These are phyloP conservation scores for Phytophthora parvispora DNA, from an alignment of 352 stramenopile species.

Conservation along the genomic window DNA sequence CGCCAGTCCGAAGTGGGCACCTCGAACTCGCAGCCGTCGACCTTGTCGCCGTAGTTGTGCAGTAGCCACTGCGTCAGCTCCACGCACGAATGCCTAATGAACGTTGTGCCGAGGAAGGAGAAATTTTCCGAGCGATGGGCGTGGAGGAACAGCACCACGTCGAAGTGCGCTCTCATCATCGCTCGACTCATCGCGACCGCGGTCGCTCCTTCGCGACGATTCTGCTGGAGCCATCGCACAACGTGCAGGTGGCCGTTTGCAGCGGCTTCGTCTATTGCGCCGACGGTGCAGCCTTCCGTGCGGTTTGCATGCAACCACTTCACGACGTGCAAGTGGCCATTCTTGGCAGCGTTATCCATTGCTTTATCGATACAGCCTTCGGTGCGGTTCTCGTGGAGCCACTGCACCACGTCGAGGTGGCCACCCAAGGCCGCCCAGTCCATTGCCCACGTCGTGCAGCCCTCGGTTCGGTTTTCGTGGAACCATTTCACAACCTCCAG, in stretches of 20 bases:
- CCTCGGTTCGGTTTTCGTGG: conserved; percentile 16
- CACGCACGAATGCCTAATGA: conserved; percentile 21
- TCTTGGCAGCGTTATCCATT: conserved; percentile 35
- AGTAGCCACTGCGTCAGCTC: conserved; percentile 24
- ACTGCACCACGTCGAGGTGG: conserved; percentile 26
- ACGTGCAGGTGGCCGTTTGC: conserved; percentile 20
- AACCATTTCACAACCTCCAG: conserved; percentile 18
- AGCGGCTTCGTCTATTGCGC: conserved; percentile 24
- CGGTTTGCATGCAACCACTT: conserved; percentile 30
- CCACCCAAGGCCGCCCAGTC: conserved; percentile 20
- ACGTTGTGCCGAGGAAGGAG: conserved; percentile 29
- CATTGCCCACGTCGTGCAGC: conserved; percentile 24
- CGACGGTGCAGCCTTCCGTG: conserved; percentile 22
- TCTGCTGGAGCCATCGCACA: conserved; percentile 23
- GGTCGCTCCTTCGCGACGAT: conserved; percentile 11
- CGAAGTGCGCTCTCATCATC: conserved; percentile 17
- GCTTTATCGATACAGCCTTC: conserved; percentile 39
- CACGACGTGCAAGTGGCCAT: conserved; percentile 27
- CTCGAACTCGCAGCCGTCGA: conserved; percentile 23
- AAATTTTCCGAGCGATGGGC: conserved; percentile 14
- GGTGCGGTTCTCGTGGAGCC: conserved; percentile 25
- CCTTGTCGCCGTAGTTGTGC: conserved; percentile 10
- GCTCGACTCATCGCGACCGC: conserved; percentile 15
- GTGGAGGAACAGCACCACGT: conserved; percentile 32
- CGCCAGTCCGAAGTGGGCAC: conserved; percentile 26